A percentile compares a stretch with the other conserved stretches of the same genome.
Conservation (phyloP, 495 filamentous ascomycete species). For the Penicillium waksmanii region DNA sequence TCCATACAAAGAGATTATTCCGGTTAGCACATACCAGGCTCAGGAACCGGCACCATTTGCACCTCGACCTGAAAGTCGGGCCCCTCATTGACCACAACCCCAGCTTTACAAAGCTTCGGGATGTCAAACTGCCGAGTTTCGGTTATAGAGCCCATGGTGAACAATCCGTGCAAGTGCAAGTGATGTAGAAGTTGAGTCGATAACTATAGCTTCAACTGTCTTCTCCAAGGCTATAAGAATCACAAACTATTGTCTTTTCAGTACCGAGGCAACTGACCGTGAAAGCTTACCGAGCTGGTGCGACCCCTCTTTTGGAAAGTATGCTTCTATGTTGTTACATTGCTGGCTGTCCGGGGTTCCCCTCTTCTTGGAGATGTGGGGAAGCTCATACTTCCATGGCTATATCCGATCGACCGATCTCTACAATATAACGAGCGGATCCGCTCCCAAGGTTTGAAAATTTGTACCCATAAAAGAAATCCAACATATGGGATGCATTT, state of each 20-base stretch:
- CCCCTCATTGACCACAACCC: constrained; percentile 57
- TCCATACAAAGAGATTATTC: neutral
- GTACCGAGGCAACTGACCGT: neutral
- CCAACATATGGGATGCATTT: too few species aligned
- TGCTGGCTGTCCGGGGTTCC: neutral
- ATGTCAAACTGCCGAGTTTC: constrained; percentile 35
- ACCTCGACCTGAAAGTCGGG: constrained; percentile 56
- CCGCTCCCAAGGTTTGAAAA: neutral
- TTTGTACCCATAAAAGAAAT: neutral
- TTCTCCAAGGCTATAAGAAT: neutral
- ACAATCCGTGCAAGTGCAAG: neutral
- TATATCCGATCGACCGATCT: neutral
- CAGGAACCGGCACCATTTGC: constrained; percentile 55
- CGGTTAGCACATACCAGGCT: constrained; percentile 41
- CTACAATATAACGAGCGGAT: neutral
- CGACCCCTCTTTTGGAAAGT: constrained; percentile 4
- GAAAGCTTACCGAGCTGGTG: neutral
- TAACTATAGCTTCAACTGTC: neutral
- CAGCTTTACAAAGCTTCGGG: constrained; percentile 57
- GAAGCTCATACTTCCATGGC: neutral
- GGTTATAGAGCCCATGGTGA: constrained; percentile 9
- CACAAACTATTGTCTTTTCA: neutral
- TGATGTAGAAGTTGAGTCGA: neutral
- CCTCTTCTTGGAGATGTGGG: constrained; percentile 5
- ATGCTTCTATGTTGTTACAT: neutral